phyloP scores from a whole-genome alignment of 2,329 filamentous ascomycete species.

The Pseudocercospora musae region DNA sequence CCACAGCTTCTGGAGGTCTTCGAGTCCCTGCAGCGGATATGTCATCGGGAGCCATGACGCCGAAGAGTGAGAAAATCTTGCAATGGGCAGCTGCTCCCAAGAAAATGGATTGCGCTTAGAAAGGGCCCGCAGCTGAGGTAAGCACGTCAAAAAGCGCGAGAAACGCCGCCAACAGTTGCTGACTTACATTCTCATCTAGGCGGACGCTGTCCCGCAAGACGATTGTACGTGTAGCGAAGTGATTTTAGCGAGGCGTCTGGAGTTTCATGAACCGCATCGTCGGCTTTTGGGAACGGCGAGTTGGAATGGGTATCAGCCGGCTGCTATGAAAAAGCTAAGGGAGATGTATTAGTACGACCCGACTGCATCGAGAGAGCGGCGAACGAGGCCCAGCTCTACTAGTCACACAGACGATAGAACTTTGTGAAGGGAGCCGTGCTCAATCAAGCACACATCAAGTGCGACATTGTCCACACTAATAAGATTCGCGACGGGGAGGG shows the following conservation, averaged over 20 bases:
- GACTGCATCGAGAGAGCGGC: background rate
- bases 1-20: background rate
- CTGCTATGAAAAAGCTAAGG: background rate
- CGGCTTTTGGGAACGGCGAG: background rate
- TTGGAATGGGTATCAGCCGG: slow-evolving; percentile 1
- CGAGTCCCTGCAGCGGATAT: background rate
- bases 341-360: background rate
- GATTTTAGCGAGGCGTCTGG: slow-evolving; percentile 15
- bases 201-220: background rate
- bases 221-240: background rate
- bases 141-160: background rate
- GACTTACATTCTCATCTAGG: background rate
- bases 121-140: background rate
- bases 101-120: background rate
- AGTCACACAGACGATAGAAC: background rate
- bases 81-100: slow-evolving; percentile 16
- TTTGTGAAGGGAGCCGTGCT: background rate
- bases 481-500: slow-evolving; percentile 4
- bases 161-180: background rate
- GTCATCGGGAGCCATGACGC: slow-evolving; percentile 18
- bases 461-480: no score
- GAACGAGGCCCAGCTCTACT: background rate
- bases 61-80: slow-evolving; percentile 24
- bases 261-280: slow-evolving; percentile 1
- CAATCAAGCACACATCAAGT: background rate